Base-by-base conservation (phyloP, 805 yeast species). In the Ogataea polymorpha region DNA sequence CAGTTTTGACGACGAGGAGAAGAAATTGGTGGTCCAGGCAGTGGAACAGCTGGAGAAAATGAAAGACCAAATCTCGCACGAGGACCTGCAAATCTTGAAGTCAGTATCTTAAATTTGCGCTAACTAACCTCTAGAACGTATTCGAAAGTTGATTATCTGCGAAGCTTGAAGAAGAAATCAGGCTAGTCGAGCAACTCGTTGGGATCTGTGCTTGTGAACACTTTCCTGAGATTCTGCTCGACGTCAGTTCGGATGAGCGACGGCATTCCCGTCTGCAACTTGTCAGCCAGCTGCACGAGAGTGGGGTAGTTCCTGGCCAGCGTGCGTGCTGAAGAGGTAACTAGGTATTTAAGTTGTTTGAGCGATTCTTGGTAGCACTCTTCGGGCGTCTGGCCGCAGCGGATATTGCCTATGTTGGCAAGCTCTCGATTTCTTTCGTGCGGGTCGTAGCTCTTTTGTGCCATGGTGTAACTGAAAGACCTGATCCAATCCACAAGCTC, bases 291-390 rank as follows among this genome's bases (percentile, higher is more conserved):
- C 23, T 47, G 42, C 10, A 29, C 63, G 17, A 80, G 59, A 6
- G 68, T 64, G 3, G 67, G 62, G 48, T 74, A 73, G 30, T 61
- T 63, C 12, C 62, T 53, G 23, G 64, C 60, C 2, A 82, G 61
- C 15, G 69, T 63, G 33, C 71, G 70, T 0, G 80, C 74, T 39
- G 72, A 72, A 2, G 70, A 55, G 8, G 68, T 71, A 2, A 85
- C 80, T 71, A 83, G 70, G 47, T 70, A 65, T 40, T 76, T 78
- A 48, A 84, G 70, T 42, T 81, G 82, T 37, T 72, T 68, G 20
- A 83, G 48, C 40, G 79, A 69, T 48, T 74, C 73, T 4, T 68
- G 47, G 49, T 69, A 74, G 0, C 79, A 70, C 31, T 75, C 75
- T 17, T 61, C 59, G 3, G 64, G 50, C 49, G 71, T 74, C 10